Evolutionary conservation across 257 asterid genomes (phyloP), one percentile per base, ranked within the genome.

Genomic region (Fraxinus excelsior): DNA sequence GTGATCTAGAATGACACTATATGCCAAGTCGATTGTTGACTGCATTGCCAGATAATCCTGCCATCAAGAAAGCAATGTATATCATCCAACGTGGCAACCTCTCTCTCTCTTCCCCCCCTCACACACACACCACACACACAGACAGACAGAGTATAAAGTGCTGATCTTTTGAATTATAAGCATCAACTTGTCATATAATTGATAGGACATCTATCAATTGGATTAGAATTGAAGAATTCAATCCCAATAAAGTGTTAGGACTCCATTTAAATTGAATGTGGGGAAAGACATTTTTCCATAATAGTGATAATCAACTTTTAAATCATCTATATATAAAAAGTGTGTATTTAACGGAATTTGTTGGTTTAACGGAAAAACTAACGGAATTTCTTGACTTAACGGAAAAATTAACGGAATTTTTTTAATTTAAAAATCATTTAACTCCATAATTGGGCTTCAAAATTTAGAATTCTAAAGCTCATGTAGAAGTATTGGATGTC

Each of bases 1-100:
- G 87, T 96, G 98, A 71, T 96, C 99, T 81, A 96, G 86, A 78
- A 96, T 92, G 89, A 93, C 94, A 58, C 89, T 93, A 90, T 96
- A 96, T 26, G 98, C 97, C 90, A 91, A 84, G 84, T 96, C 99
- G 74, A 85, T 77, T 46, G 99, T 91, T 67, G 90, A 82, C 76
- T 78, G 85, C 76, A 91, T 71, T 73, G 97, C 97, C 87, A 96
- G 76, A 82, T 96, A 96, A 82, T 96, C 99, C 99, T 96, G 91
- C 79, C 77, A 86, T 76, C 66, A 37, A 73, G 74, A 69, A 82
- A 72, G 75, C 82, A 65, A 64, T 69, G 73, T 40, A 80, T 70
- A 84, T 75, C 67, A 85, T 40, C 46, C 67, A 37, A 13, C 31
- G 73, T 35, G 35, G 26, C 23, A 51, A 23, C 65, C 65, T 70